Base-by-base conservation (phyloP, 1,284 basidiomycete genomes). In the Neonothopanus nambi region DNA sequence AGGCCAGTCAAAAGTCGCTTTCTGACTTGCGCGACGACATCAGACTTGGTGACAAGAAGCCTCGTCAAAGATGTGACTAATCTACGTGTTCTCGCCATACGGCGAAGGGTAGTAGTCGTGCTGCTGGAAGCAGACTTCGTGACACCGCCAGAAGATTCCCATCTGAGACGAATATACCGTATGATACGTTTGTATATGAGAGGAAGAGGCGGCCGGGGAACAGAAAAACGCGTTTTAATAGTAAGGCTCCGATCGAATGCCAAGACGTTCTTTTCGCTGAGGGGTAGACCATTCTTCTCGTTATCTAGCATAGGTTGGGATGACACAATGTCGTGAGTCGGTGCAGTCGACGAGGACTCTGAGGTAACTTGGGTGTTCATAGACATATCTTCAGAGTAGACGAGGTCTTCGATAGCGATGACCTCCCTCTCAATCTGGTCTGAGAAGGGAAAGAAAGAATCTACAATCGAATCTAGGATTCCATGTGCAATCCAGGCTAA, bases 401-500 rank as follows among this genome's bases (percentile, higher is more conserved):
- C 84, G 35, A 91, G 70, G 13, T 80, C 77, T 61, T 96, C 93
- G 48, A 97, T 84, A 23, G 84, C 84, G 53, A 84, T 78, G 0
- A 93, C 87, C 65, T 97, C 94, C 46, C 79, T 79, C 65, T 94
- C 93, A 41, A 98, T 87, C 54, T 87, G 87, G 51, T 88, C 81
- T 45, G 96, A 76, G 52, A 94, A 78, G 1, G 95, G 95, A 69
- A 95, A 93, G 72, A 97, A 97, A 1, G 93, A 87, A 67, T 98
- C 95, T 28, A 98, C 93, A 48, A 98, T 86, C 1, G 94, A 96
- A 66, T 98, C 95, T 65, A 98, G 77, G 49, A 98, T 79, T 15
- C 89, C 92, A 68, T 98, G 94, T 0, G 93, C 93, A 59, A 98
- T 93, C 94, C 94, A 98, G 67, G 96, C 93, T 91, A 65, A 43